Evolutionary conservation across 306 rosid genomes (phyloP), one percentile per base, ranked within the genome.

Genomic region (Vigna nakashimae): DNA sequence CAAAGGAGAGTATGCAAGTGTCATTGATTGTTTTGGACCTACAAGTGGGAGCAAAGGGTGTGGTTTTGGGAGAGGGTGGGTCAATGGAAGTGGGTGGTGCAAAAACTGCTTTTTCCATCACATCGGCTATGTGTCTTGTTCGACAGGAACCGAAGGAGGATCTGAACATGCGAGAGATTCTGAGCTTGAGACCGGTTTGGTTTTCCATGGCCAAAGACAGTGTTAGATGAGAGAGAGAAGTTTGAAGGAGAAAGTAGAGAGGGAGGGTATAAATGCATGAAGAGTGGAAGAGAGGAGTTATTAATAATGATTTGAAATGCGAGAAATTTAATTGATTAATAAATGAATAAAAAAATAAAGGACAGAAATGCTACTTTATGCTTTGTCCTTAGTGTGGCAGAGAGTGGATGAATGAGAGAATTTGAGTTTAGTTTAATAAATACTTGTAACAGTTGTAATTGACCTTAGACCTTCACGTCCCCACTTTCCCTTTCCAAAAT

Each of bases 91-190:
- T 46, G 20, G 69, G 74, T 56, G 82, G 80, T 1, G 86, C 14
- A 36, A 91, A 83, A 5, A 87, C 88, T 1, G 96, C 77, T 45
- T 85, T 92, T 51, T 92, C 90, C 75, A 89, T 80, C 0, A 90
- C 90, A 57, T 96, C 96, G 0, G 91, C 71, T 32, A 88, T 15
- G 86, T 89, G 85, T 20, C 90, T 83, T 78, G 96, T 77, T 7
- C 96, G 77, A 73, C 99, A 96, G 7, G 97, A 89, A 28, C 88
- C 91, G 73, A 92, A 87, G 8, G 99, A 90, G 81, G 96, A 79
- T 1, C 91, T 93, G 78, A 92, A 88, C 86, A 96, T 90, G 87
- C 95, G 91, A 70, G 97, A 87, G 84, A 96, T 87, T 75, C 90
- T 85, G 62, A 79, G 64, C 83, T 88, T 92, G 72, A 92, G 88